Evolutionary conservation across 352 stramenopile genomes (phyloP), one percentile per base, ranked within the genome.

Genomic region (Thraustotheca clavata): DNA sequence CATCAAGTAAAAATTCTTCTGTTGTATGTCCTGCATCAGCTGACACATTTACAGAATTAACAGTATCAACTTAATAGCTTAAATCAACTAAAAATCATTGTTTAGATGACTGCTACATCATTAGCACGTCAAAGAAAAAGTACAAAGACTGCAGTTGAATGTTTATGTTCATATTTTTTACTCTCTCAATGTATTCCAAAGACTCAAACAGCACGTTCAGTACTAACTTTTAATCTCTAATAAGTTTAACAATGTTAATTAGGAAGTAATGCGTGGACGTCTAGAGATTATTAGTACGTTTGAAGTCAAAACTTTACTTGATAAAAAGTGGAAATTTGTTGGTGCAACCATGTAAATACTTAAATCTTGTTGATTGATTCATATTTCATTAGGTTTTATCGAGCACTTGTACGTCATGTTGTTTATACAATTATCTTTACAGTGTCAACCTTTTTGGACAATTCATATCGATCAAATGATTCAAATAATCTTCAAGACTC

Each of bases 291-390:
- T 87, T 16, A 76, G 79, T 46, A 67, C 80, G 14, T 62, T 76
- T 2, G 72, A 85, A 46, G 75, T 87, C 8, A 71, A 78, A 55
- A 69, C 76, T 39, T 48, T 85, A 22, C 57, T 87, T 16, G 55
- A 71, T 34, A 86, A 84, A 46, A 87, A 87, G 32, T 87, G 75
- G 78, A 81, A 87, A 31, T 87, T 82, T 47, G 73, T 84, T 22
- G 78, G 78, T 3, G 43, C 14, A 71, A 76, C 6, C 31, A 9
- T 50, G 2, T 20, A 24, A 31, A 9, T 24, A n/a, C n/a, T n/a
- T n/a, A 9, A 2, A 52, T 52, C 9, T 3, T 9, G 34, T 11
- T 18, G 43, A 29, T 14, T 50, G 43, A 35, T 52, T 9, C 18
- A 24, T 35, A 24, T 11, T 24, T 9, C 43, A 31, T 7, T 7